Base-by-base conservation (phyloP, 2,329 filamentous ascomycete species). In the Sarocladium brachiariae region DNA sequence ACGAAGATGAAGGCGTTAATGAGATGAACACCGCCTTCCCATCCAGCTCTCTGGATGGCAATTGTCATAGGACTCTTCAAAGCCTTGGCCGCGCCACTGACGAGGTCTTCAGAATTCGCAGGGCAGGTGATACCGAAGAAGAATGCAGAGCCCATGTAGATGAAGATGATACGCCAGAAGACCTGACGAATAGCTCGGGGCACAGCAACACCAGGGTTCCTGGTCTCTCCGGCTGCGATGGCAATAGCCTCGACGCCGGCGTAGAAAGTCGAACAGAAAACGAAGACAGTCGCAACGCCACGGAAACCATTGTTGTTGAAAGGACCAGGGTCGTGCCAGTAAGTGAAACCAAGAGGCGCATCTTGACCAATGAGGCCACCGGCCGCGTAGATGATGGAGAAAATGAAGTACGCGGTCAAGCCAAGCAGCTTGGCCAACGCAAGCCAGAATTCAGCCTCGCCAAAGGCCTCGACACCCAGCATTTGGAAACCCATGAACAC, bases 391-490 rank as follows among this genome's bases (percentile, higher is more conserved):
- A 89, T 70, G 52, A 89, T 85, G 47, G 84, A 78, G 59, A 89
- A 88, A 56, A 90, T 70, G 64, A 87, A 87, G 64, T 86, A 88
- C 1, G 84, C 84, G 2, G 86, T 69, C 1, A 90, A 69, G 1
- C 84, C 84, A 2, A 83, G 63, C 4, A 90, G 75, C 61, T 91
- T 91, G 61, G 89, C 67, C 14, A 85, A 74, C 1, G 86, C 83
- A 51, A 90, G 77, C 84, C 86, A 90, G 61, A 90, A 89, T 61
- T 92, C 87, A 9, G 85, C 81, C 61, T 91, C 87, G 13, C 87
- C 87, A 61, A 89, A 91, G 3, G 83, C 80, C 57, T 83, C 80
- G 1, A 90, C 83, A 1, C 85, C 85, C 1, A 89, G 70, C 30
- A 89, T 73, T 59, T 89, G 87, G 52, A 89, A 81, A 0, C 69